Evolutionary conservation across 257 asterid genomes (phyloP), one percentile per base, ranked within the genome.

Genomic region (Ilex asprella): DNA sequence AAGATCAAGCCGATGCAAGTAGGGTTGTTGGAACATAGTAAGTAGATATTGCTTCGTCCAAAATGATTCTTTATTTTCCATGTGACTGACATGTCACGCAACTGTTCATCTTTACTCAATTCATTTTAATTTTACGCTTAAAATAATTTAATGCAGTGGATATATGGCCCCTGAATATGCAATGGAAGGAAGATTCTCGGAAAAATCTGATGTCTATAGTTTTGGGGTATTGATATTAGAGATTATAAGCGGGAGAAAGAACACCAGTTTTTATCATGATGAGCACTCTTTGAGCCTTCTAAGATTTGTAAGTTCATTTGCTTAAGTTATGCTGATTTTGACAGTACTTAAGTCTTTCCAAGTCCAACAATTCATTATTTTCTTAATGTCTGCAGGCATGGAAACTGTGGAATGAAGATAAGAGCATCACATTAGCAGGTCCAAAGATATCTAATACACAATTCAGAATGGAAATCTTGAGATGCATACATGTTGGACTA

Each of bases 121-220:
- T 6, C 8, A 12, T 59, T 65, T 31, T 9, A 59, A 55, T n/a
- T 12, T 30, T 12, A 39, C 58, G 49, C 16, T 21, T 21, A 21
- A 21, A 21, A 21, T 47, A 61, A 30, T 14, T n/a, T 44, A 9
- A 63, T 66, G 71, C 68, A 80, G 93, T 54, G 94, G 94, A 60
- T 85, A 82, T 39, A 81, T 85, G 94, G 84, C 94, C 1, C 94
- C 87, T 0, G 94, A 85, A 59, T 85, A 85, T 64, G 94, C 87
- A 46, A 78, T 82, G 82, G 79, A 59, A 62, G 90, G 94, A 46
- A 60, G 75, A 21, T 78, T 75, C 31, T 83, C 89, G 0, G 82
- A 78, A 39, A 80, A 80, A 55, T 71, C 82, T 0, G 89, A 83
- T 65, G 81, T 83, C 10, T 83, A 60, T 43, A 80, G 86, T 54